Conservation (phyloP, 192 early-diverging fungal genomes). For the Umbelopsis vinacea region DNA sequence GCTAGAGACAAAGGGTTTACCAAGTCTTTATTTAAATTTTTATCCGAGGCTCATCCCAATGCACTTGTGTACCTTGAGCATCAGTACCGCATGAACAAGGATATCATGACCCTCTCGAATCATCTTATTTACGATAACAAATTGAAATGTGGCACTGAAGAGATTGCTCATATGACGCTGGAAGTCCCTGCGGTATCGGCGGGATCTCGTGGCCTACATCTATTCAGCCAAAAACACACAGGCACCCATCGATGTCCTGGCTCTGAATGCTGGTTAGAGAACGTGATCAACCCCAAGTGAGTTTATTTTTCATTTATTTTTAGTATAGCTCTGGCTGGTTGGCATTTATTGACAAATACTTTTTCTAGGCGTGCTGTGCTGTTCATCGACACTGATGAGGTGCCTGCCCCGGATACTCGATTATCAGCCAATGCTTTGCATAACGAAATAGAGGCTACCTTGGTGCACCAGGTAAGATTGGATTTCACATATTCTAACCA, state of each 20-base stretch:
- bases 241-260: neutral
- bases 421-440: constrained; percentile 58
- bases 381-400: constrained; percentile 81
- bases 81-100: constrained; percentile 94
- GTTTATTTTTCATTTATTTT: too few species aligned
- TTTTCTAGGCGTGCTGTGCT: constrained; percentile 56
- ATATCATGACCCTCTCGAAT: constrained; percentile 88
- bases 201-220: constrained; percentile 21
- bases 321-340: too few species aligned
- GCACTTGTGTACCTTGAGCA: constrained; percentile 73
- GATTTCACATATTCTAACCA: neutral
- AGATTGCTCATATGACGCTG: constrained; percentile 63
- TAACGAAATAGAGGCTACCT: constrained; percentile 72
- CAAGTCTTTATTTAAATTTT: constrained; percentile 77
- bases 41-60: constrained; percentile 83
- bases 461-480: constrained; percentile 50
- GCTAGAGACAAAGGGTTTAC: constrained; percentile 58
- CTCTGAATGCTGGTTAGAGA: constrained; percentile 65
- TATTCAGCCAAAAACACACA: constrained; percentile 21
- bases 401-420: constrained; percentile 66
- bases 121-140: constrained; percentile 80
- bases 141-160: constrained; percentile 71
- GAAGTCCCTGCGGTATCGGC: constrained; percentile 41
- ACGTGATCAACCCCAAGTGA: constrained; percentile 65
- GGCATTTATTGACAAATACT: neutral